Percentiles rank a stretch among this genome's conserved stretches.
Conservation (phyloP, 2,329 filamentous ascomycete species). For the Colletotrichum trifolii region DNA sequence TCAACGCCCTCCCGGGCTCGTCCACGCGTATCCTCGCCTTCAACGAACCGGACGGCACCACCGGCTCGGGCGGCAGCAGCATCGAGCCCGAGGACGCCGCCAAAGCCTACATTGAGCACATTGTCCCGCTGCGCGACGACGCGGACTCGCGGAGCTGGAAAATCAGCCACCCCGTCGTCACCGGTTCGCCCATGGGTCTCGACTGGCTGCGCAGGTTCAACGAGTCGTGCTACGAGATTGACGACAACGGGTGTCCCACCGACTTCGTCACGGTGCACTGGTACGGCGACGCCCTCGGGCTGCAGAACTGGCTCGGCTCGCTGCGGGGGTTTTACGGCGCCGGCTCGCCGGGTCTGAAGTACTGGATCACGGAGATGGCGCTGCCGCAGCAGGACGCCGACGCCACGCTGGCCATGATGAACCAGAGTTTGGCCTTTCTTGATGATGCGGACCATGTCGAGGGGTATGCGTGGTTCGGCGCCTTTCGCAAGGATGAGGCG, state of each 20-base stretch:
- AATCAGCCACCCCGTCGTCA: slow-evolving; percentile 55
- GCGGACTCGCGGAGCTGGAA: slow-evolving; percentile 45
- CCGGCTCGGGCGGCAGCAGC: slow-evolving; percentile 50
- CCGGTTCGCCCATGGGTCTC: slow-evolving; percentile 50
- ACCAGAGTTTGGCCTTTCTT: slow-evolving; percentile 49
- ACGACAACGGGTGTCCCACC: slow-evolving; percentile 49
- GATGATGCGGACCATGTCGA: slow-evolving; percentile 48
- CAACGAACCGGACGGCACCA: slow-evolving; percentile 55
- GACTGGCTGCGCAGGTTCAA: slow-evolving; percentile 54
- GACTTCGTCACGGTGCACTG: slow-evolving; percentile 56
- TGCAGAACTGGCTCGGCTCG: slow-evolving; percentile 49
- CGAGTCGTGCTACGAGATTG: slow-evolving; percentile 51
- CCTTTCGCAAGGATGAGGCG: slow-evolving; percentile 49
- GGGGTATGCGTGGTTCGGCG: slow-evolving; percentile 55
- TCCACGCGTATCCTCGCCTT: slow-evolving; percentile 54
- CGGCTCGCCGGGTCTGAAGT: slow-evolving; percentile 37
- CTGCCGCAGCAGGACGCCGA: slow-evolving; percentile 48
- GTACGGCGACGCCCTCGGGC: slow-evolving; percentile 52
- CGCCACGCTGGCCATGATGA: slow-evolving; percentile 53
- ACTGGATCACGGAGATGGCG: slow-evolving; percentile 56
- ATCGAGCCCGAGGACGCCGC: slow-evolving; percentile 53
- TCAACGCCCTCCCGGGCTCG: slow-evolving; percentile 44
- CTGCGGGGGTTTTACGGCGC: slow-evolving; percentile 50
- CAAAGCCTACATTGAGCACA: slow-evolving; percentile 48
- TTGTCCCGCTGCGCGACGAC: slow-evolving; percentile 45